A percentile compares a stretch with the other conserved stretches of the same genome.
Conservation (phyloP, 805 yeast species). For the Zygosaccharomyces bailii region DNA sequence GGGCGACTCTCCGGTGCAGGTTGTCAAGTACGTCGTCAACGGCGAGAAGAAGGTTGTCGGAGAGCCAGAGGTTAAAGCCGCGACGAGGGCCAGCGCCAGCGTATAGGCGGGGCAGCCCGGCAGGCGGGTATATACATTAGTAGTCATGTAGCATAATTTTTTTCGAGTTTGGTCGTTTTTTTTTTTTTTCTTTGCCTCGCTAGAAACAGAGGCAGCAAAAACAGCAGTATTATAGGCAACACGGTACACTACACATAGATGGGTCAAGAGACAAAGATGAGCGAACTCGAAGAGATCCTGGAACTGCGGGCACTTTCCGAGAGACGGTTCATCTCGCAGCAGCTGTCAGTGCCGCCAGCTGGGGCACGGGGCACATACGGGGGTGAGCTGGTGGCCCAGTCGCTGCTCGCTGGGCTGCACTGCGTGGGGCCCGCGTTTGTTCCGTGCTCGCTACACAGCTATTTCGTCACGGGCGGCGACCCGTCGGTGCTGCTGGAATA, state of each 20-base stretch:
- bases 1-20: constrained; percentile 62
- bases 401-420: constrained; percentile 56
- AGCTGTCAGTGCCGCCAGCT: constrained; percentile 39
- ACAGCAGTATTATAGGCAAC: constrained; percentile 10
- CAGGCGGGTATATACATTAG: too few relatives aligned
- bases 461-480: constrained; percentile 55
- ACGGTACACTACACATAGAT: background rate
- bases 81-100: background rate
- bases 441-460: constrained; percentile 62
- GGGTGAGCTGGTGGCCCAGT: constrained; percentile 65
- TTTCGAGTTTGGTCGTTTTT: too few relatives aligned
- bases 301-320: constrained; percentile 21
- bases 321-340: constrained; percentile 24
- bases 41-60: constrained; percentile 36
- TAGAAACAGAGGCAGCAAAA: too few relatives aligned
- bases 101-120: too few relatives aligned
- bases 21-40: constrained; percentile 54
- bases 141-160: too few relatives aligned
- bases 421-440: constrained; percentile 45
- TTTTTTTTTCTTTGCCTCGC: too few relatives aligned
- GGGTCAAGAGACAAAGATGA: background rate
- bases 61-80: constrained; percentile 13
- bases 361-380: constrained; percentile 70
- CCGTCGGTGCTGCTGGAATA: constrained; percentile 47
- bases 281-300: constrained; percentile 19